phyloP scores from a whole-genome alignment of 2,329 filamentous ascomycete genomes.

The Dichotomopilus funicola region DNA sequence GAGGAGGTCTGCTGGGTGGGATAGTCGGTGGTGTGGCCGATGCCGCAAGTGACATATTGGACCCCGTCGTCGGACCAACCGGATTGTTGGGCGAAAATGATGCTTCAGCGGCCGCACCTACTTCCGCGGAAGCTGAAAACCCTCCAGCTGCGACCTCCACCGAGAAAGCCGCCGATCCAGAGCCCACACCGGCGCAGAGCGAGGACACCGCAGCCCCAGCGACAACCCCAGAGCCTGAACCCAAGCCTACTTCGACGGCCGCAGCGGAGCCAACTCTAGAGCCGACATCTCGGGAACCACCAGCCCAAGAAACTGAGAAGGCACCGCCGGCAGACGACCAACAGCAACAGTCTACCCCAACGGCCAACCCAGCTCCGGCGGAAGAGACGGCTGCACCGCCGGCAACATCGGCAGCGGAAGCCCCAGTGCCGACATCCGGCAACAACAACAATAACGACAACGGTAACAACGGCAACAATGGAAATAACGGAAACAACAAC shows the following conservation, averaged over 20 bases:
- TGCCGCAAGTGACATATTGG: conserved; percentile 1
- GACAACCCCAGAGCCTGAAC: conserved; percentile 1
- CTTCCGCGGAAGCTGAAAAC: neutral
- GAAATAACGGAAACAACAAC: too few relatives aligned
- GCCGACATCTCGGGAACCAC: too few relatives aligned
- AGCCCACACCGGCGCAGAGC: conserved; percentile 1
- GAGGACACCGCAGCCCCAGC: conserved; percentile 8
- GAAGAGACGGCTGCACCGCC: neutral
- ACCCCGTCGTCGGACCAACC: conserved; percentile 8
- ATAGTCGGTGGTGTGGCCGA: neutral
- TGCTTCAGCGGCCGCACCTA: neutral
- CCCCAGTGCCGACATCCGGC: neutral
- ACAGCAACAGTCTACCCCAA: too few relatives aligned
- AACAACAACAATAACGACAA: neutral
- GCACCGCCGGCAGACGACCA: neutral
- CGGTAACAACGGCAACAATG: too few relatives aligned
- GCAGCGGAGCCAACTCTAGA: neutral
- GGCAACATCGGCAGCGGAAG: conserved; percentile 4
- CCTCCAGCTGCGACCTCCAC: neutral
- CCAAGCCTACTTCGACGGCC: neutral
- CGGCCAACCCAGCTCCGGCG: neutral
- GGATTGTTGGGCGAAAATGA: conserved; percentile 1
- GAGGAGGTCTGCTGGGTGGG: neutral
- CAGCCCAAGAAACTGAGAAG: neutral
- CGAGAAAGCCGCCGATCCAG: conserved; percentile 6